Base-by-base conservation (phyloP, 805 yeast species). In the Saccharomycopsis fibuligera region DNA sequence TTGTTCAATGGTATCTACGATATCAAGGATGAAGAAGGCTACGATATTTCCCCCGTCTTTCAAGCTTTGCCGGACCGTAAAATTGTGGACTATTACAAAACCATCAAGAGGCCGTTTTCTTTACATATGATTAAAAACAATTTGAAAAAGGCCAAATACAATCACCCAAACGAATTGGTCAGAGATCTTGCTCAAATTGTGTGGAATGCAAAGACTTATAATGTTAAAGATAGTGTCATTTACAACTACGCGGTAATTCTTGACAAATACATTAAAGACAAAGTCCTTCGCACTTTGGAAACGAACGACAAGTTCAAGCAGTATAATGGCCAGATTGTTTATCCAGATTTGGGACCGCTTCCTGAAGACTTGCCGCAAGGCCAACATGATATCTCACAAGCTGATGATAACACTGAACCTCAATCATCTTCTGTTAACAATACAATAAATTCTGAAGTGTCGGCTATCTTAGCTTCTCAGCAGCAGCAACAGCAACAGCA, bases 201-300 rank as follows among this genome's bases (percentile, higher is more conserved):
- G 1, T 87, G 95, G 89, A 91, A 91, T 61, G 96, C 97, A 2
- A 77, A 86, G 52, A 76, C 82, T 41, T 91, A 83, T 65, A 91
- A 91, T 64, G 80, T 79, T 50, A 81, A 79, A 54, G 80, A 74
- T 12, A 78, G 89, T 0, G 68, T 69, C 16, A 83, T 85, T 46
- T 85, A 83, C 64, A 70, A 71, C 22, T 85, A 83, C 57, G 96
- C 81, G 0, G 78, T 66, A 0, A 79, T 68, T 4, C 49, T 70
- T 16, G 78, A 72, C 35, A 68, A 65, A n/a, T 72, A 60, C 41
- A 60, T 68, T 25, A 62, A 58, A n/a, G 59, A 68, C 27, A 57
- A 63, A 38, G 54, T 68, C 41, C 58, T 74, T 48, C 65, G 68
- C 14, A 60, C 56, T 21, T n/a, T 52, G 5, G 19, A 39, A 4